Percentiles rank a stretch among this genome's conserved stretches.
These are phyloP conservation scores for Xylaria sp. DNA, from an alignment of 2,329 filamentous ascomycete genomes.

Conservation along the genomic window DNA sequence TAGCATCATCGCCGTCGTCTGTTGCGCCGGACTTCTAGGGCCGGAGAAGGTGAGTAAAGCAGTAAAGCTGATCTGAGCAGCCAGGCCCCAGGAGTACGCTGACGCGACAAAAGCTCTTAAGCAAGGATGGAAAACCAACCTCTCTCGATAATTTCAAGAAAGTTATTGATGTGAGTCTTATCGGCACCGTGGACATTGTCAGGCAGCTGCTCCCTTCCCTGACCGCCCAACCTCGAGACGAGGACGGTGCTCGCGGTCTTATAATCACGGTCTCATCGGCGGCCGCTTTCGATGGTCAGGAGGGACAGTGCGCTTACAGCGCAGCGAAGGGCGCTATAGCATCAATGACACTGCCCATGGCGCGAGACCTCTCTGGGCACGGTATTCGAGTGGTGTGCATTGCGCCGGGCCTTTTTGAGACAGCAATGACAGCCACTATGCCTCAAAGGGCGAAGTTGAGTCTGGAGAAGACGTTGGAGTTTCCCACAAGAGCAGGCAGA, in stretches of 20 bases:
- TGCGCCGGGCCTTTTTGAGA: not conserved
- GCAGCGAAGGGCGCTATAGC: not conserved
- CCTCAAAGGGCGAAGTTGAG: not conserved
- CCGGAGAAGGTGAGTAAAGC: not conserved
- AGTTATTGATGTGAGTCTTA: not conserved
- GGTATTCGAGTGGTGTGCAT: not conserved
- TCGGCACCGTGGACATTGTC: not conserved
- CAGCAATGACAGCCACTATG: not conserved
- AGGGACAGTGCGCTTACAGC: not conserved
- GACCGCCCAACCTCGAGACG: not conserved
- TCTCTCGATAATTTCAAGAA: not conserved
- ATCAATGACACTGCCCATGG: not conserved
- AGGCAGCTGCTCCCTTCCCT: not conserved
- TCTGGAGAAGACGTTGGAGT: not conserved
- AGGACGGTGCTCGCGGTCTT: not conserved
- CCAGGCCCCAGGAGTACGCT: not conserved
- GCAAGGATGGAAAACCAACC: not conserved
- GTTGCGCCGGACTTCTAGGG: not conserved
- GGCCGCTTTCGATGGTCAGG: not conserved
- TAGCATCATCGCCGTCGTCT: not conserved
- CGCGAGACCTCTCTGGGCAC: not conserved
- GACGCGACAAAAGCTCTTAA: not conserved
- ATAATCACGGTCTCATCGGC: not conserved
- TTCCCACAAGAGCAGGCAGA: not conserved
- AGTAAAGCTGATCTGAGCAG: not conserved